Percentiles rank a stretch among this genome's conserved stretches.
Evolutionary conservation across 108 stramenopile genomes (phyloP).

Genomic region (Pinguiococcus pyrenoidosus): DNA sequence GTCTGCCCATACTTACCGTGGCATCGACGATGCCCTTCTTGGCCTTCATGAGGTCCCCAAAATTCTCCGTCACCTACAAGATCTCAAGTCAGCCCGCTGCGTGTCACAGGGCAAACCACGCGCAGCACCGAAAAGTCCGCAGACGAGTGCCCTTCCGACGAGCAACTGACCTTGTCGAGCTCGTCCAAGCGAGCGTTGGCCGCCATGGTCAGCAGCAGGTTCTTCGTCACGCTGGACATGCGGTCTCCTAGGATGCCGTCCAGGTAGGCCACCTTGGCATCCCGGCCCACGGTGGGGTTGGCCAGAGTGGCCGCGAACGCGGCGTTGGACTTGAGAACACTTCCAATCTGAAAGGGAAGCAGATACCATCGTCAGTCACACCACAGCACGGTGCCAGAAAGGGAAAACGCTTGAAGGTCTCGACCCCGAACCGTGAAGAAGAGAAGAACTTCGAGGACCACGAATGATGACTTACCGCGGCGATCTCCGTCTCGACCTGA

Average conservation of each 20-base stretch:
- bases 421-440: too few species aligned
- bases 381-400: too few species aligned
- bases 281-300: slow-evolving; percentile 71
- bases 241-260: slow-evolving; percentile 42
- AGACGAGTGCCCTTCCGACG: neutral
- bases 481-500: slow-evolving; percentile 67
- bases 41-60: slow-evolving; percentile 71
- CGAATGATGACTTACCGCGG: too few species aligned
- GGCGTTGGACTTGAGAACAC: too few species aligned
- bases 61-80: slow-evolving; percentile 38
- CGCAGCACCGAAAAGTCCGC: neutral
- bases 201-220: slow-evolving; percentile 77
- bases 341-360: too few species aligned
- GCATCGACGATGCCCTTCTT: slow-evolving; percentile 85
- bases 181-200: slow-evolving; percentile 75
- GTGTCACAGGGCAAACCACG: neutral
- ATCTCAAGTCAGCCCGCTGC: neutral
- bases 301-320: slow-evolving; percentile 59
- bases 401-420: too few species aligned
- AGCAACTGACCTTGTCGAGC: slow-evolving; percentile 43
- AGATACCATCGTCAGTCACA: too few species aligned
- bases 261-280: slow-evolving; percentile 51
- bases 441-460: too few species aligned
- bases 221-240: slow-evolving; percentile 56
- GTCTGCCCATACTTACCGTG: slow-evolving; percentile 71